phyloP scores from a whole-genome alignment of 2,329 filamentous ascomycete genomes.

The Exophiala aquamarina region DNA sequence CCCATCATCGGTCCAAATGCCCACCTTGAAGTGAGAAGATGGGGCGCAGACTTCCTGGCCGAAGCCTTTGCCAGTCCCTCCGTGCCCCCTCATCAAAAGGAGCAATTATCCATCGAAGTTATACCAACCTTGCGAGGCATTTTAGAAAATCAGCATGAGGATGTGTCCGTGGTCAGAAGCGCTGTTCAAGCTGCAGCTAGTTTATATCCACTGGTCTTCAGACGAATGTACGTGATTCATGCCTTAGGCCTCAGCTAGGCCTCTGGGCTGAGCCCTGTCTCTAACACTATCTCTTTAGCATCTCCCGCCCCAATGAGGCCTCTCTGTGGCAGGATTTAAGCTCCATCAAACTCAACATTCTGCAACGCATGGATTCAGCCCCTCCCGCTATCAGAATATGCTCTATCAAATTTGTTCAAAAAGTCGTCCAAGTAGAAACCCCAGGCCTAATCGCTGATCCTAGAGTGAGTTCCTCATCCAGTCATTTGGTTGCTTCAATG shows the following conservation, averaged over 20 bases:
- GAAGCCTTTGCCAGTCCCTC: conserved; percentile 95
- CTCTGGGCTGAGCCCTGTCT: neutral
- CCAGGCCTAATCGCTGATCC: conserved; percentile 78
- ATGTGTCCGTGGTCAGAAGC: conserved; percentile 77
- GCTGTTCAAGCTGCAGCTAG: conserved; percentile 86
- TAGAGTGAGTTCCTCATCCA: conserved; percentile 59
- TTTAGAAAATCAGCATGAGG: conserved; percentile 70
- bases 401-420: conserved; percentile 96
- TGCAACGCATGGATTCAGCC: conserved; percentile 83
- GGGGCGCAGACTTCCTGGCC: conserved; percentile 93
- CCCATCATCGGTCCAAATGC: conserved; percentile 79
- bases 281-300: conserved; percentile 53
- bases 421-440: conserved; percentile 88
- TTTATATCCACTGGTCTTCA: conserved; percentile 87
- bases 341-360: conserved; percentile 82
- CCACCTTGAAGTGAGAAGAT: conserved; percentile 80
- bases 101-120: conserved; percentile 72
- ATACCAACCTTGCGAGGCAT: conserved; percentile 73
- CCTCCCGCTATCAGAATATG: conserved; percentile 78
- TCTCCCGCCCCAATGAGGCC: conserved; percentile 79
- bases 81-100: conserved; percentile 74
- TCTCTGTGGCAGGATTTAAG: conserved; percentile 85
- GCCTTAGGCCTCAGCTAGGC: neutral
- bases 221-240: conserved; percentile 80
- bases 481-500: neutral